Base-by-base conservation (phyloP, 768 basidiomycete genomes). In the Agaricus subrufescens region DNA sequence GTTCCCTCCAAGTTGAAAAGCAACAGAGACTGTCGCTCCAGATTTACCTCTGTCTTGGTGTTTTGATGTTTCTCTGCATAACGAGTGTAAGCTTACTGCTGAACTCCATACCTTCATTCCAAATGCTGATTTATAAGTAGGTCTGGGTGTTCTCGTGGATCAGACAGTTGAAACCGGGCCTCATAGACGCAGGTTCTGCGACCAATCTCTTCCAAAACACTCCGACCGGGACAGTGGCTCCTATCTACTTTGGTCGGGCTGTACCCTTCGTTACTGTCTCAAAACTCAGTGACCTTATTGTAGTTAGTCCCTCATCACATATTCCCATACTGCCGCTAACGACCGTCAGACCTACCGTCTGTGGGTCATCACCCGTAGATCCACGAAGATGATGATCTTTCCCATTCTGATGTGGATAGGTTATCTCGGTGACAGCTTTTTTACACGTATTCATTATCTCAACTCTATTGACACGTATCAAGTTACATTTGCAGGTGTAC, bases 51-150 rank as follows among this genome's bases (percentile, higher is more conserved):
- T 45, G 7, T n/a, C 30, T 44, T 26, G 43, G 52, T 11, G 12
- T 52, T 5, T 9, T 45, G 52, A 52, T 52, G 52, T 52, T 52
- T 31, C 23, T 52, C 23, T 52, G 52, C 29, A 42, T 52, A 15
- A 31, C 42, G 23, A 43, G 42, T 10, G 52, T 52, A 40, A 50
- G 49, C 7, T 37, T 26, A n/a, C 14, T 1, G 3, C 34, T 43
- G 39, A 1, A 19, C n/a, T 43, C 26, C 5, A 11, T 4, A 25
- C 23, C 3, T 44, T 9, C 19, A n/a, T 52, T 2, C 10, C 34
- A 3, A 34, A 23, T 27, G 29, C 34, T 26, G 12, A 11, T 23
- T 12, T 19, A 37, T 31, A 19, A 4, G 4, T 14, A 52, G 52
- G 52, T 45, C 14, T 52, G 52, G 52, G 14, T 44, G 9, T 34